Conservation (phyloP, 441 rosid species). For the Populus hybrid region DNA sequence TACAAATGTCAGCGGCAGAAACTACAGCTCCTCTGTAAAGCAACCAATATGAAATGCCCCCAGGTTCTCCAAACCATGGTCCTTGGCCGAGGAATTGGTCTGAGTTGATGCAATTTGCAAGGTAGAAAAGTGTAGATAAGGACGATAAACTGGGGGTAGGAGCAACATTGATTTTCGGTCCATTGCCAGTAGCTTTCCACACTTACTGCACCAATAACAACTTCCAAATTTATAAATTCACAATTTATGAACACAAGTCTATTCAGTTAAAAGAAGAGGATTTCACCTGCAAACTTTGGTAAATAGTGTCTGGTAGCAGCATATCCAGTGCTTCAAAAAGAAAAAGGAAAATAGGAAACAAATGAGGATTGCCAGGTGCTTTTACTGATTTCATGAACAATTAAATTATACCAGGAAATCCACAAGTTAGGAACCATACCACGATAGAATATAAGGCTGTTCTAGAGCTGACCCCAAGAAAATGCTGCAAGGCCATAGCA, state of each 20-base stretch:
- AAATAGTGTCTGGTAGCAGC: constrained; percentile 73
- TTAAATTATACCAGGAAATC: constrained; percentile 8
- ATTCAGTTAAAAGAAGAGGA: neutral
- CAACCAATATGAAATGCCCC: constrained; percentile 70
- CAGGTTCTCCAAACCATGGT: constrained; percentile 29
- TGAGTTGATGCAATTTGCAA: constrained; percentile 25
- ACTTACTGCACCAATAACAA: constrained; percentile 49
- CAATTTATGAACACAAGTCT: neutral
- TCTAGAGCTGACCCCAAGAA: constrained; percentile 53
- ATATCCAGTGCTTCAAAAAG: constrained; percentile 66
- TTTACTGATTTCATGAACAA: neutral
- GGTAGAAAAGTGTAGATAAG: constrained; percentile 41
- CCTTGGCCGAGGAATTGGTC: constrained; percentile 31
- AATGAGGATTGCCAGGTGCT: neutral
- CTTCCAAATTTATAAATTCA: neutral
- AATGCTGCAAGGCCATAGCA: constrained; percentile 67
- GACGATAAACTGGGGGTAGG: constrained; percentile 68
- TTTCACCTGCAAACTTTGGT: constrained; percentile 66
- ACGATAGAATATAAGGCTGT: constrained; percentile 61
- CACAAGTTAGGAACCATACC: constrained; percentile 38
- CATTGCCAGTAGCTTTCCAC: constrained; percentile 66
- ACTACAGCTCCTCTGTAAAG: constrained; percentile 44
- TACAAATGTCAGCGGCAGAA: neutral
- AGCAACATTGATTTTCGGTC: constrained; percentile 59
- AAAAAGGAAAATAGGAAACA: constrained; percentile 4